Evolutionary conservation across 2,329 filamentous ascomycete genomes (phyloP).

Genomic region (Cladorrhinum sp.): DNA sequence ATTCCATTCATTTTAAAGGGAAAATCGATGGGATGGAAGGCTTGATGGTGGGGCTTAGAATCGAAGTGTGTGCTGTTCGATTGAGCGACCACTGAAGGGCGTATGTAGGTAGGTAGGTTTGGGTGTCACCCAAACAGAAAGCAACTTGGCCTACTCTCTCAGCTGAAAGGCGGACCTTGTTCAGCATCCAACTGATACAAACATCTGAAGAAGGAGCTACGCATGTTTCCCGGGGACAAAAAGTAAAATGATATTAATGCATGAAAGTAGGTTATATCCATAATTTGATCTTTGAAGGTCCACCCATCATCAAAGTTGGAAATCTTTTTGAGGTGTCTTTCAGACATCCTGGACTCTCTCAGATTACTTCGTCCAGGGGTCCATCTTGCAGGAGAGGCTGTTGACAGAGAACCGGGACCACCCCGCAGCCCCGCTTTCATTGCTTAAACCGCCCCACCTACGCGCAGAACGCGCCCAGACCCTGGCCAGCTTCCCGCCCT

Average conservation of each 20-base stretch:
- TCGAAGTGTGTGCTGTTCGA: neutral
- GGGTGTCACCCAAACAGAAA: neutral
- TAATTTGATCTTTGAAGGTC: no score
- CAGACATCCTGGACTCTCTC: no score
- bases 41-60: neutral
- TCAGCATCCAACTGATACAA: no score
- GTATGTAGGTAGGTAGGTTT: no score
- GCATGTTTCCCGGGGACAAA: no score
- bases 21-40: neutral
- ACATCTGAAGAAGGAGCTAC: no score
- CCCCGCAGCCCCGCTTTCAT: neutral
- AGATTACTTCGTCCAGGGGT: no score
- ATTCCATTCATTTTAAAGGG: neutral
- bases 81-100: neutral
- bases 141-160: neutral
- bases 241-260: no score
- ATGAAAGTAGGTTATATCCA: no score
- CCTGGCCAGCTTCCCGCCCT: neutral
- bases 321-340: no score
- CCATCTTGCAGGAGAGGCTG: neutral
- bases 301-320: no score
- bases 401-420: neutral
- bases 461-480: slow-evolving; percentile 2
- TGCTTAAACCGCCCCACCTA: neutral
- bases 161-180: neutral